These are phyloP conservation scores for Arachis hypogaea DNA, from an alignment of 306 rosid species.

Conservation along the genomic window DNA sequence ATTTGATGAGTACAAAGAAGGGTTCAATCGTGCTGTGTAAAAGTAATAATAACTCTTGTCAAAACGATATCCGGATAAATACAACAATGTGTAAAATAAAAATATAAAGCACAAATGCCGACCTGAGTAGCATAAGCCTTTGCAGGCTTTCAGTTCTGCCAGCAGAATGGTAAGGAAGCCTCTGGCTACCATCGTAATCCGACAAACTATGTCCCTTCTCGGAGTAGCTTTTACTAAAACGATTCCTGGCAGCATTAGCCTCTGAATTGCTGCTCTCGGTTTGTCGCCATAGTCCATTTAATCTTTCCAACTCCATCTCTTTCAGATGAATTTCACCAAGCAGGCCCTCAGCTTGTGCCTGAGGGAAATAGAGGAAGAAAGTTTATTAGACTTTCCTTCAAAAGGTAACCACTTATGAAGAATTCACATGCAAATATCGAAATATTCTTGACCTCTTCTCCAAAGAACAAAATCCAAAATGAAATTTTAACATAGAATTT, in stretches of 20 bases:
- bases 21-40: constrained; percentile 1
- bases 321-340: constrained; percentile 71
- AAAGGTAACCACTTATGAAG: neutral
- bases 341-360: constrained; percentile 95
- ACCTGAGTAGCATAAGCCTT: constrained; percentile 82
- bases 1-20: constrained; percentile 30
- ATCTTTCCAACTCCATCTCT: constrained; percentile 83
- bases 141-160: constrained; percentile 80
- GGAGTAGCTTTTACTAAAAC: constrained; percentile 58
- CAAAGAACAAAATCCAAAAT: too few relatives aligned
- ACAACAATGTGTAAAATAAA: constrained; percentile 77
- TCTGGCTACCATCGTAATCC: constrained; percentile 65
- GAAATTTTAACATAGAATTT: too few relatives aligned
- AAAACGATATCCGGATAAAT: constrained; percentile 80
- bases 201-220: constrained; percentile 57
- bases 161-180: constrained; percentile 61
- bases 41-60: constrained; percentile 40
- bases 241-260: constrained; percentile 60
- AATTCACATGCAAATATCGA: neutral
- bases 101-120: constrained; percentile 87
- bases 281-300: constrained; percentile 67
- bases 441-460: too few relatives aligned
- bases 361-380: constrained; percentile 29
- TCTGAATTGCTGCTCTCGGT: constrained; percentile 52
- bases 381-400: constrained; percentile 8